Base-by-base conservation (phyloP, 192 early-diverging fungal species). In the Coemansia sp. region DNA sequence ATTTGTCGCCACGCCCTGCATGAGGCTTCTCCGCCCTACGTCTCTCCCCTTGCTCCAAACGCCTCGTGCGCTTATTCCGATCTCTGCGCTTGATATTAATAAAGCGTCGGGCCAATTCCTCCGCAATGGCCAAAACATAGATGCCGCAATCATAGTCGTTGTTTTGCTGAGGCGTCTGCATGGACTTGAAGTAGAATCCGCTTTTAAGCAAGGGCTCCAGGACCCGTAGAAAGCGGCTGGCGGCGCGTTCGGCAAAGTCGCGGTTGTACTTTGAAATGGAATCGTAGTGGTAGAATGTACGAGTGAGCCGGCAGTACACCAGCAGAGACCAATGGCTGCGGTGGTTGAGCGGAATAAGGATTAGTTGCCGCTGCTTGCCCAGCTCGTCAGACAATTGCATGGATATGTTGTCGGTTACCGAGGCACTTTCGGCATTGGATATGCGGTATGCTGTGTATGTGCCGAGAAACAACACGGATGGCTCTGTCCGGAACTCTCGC, bases 91-190 rank as follows among this genome's bases (percentile, higher is more conserved):
- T 46, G 48, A 69, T 70, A 37, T 71, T 79, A 28, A 79, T 64
- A 44, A 67, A 79, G 7, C 76, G 55, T 0, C 76, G 52, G 1
- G 76, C 76, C 53, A 79, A 28, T 21, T 79, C 61, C 61, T 79
- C 65, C 0, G 76, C 69, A 55, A 79, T 79, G 0, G 69, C 65
- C 57, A 79, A 37, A 16, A 79, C 76, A 26, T 79, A 79, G 17
- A 79, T 62, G 6, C 76, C 76, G 40, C 76, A 79, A 37, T 79
- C 76, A 44, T 58, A 58, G 51, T 79, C 69, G 45, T 79, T 79
- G 45, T 79, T 79, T 56, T 72, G 76, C 61, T 79, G 76, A 43
- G 76, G 76, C 28, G 76, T 79, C 56, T 79, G 76, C 61, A 79
- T 71, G 8, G 76, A 67, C 61, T 78, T 78, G 58, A 79, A 79